Evolutionary conservation across 176 grass and related monocot species (phyloP), one percentile per base, ranked within the genome.

Genomic region (Rhynchospora tenuis): DNA sequence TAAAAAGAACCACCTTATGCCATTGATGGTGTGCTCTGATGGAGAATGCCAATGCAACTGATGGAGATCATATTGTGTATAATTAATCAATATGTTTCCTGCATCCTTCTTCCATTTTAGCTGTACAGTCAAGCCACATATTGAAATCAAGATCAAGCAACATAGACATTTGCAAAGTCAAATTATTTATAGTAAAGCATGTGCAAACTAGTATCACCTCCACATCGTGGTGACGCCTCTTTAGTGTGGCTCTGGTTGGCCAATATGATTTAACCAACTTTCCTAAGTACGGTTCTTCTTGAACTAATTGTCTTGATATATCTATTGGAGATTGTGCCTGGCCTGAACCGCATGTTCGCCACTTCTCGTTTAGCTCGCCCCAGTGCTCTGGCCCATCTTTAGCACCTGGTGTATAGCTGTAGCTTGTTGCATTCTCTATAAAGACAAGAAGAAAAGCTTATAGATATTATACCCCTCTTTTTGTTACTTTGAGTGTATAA

Each of bases 11-110:
- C 19, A 97, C 94, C 83, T 85, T 81, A 58, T 84, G 55, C 90
- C 90, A 47, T 97, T 90, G 66, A 94, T 50, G 19, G 86, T 88
- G 80, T 97, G 94, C 68, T 97, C 94, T 1, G 90, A 90, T 50
- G 94, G 94, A 15, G 71, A 54, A 52, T 97, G 94, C 90, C 86
- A 94, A 82, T 97, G 91, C 90, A 85, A 81, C 83, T 90, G 91
- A 65, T 55, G 84, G 28, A 97, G 86, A 64, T 9, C 8, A 81
- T 92, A 97, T 33, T 78, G n/a, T 24, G 81, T 92, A 47, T 71
- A 80, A 22, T 89, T 9, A 56, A 97, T 63, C 13, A 78, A 64
- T 81, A 97, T 4, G 15, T 73, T 71, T 70, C 94, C 86, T 62
- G 84, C 89, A 11, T 78, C 80, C 13, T 44, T 67, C n/a, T 86